A percentile compares a stretch with the other conserved stretches of the same genome.
phyloP scores from a whole-genome alignment of 345 rosid species.

The Euphorbia lathyris region DNA sequence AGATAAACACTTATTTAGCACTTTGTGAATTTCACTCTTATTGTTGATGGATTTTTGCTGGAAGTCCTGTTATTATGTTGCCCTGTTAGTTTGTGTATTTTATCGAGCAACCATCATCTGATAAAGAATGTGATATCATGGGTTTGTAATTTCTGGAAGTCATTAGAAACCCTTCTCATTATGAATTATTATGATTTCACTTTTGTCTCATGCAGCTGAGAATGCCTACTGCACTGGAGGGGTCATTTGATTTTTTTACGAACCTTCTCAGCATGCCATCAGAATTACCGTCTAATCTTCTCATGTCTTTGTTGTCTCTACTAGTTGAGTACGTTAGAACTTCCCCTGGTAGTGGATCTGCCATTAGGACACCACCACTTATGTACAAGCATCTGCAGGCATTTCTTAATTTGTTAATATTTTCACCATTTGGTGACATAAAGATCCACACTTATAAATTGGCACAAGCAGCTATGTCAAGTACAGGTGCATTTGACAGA shows the following conservation, averaged over 20 bases:
- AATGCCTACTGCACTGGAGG: conserved; percentile 66
- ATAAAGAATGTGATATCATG: not conserved
- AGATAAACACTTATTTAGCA: not conserved
- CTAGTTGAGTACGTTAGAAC: conserved; percentile 56
- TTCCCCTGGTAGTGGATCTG: conserved; percentile 44
- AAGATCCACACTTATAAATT: conserved; percentile 60
- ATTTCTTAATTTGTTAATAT: conserved; percentile 55
- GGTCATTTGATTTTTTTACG: conserved; percentile 76
- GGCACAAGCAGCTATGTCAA: conserved; percentile 70
- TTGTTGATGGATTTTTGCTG: not conserved
- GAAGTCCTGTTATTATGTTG: not conserved
- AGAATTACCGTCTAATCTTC: conserved; percentile 51
- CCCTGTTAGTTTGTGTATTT: not conserved
- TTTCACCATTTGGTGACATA: conserved; percentile 49
- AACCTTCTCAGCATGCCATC: conserved; percentile 53
- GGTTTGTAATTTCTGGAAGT: conserved; percentile 3
- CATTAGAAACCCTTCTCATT: not conserved
- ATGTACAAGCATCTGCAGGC: conserved; percentile 77
- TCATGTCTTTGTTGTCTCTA: conserved; percentile 57
- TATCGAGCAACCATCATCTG: not conserved
- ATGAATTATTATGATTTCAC: conserved; percentile 4
- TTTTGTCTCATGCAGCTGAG: conserved; percentile 52
- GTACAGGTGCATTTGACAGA: conserved; percentile 89
- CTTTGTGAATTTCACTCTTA: not conserved
- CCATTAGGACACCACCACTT: conserved; percentile 47